Evolutionary conservation across 1,284 basidiomycete species (phyloP).

Genomic region (Pseudozyma sp.): DNA sequence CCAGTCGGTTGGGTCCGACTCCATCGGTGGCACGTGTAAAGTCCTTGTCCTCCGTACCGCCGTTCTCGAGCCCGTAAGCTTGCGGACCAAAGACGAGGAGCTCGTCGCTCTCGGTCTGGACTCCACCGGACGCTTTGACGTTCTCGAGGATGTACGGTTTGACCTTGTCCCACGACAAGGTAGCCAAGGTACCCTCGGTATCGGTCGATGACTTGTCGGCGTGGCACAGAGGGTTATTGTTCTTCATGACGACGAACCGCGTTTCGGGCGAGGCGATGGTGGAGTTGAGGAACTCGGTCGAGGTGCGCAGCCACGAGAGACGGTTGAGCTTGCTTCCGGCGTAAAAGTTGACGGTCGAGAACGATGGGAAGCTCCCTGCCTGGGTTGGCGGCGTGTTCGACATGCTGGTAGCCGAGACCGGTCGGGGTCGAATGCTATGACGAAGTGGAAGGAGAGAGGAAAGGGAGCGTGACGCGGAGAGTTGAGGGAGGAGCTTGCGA

Average conservation of each 20-base stretch:
- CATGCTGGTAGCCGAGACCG: slow-evolving; percentile 7
- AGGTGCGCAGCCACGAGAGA: slow-evolving; percentile 66
- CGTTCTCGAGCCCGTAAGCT: slow-evolving; percentile 42
- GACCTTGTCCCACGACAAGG: slow-evolving; percentile 65
- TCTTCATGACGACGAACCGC: slow-evolving; percentile 65
- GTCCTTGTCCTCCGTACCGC: slow-evolving; percentile 20
- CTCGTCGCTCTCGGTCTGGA: slow-evolving; percentile 5
- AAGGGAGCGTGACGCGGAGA: neutral
- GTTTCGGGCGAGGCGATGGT: slow-evolving; percentile 61
- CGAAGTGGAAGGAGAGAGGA: neutral
- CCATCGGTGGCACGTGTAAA: slow-evolving; percentile 51
- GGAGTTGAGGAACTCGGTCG: slow-evolving; percentile 65
- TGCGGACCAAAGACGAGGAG: slow-evolving; percentile 57
- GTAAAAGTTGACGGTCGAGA: slow-evolving; percentile 63
- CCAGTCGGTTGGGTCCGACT: slow-evolving; percentile 47
- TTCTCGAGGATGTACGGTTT: slow-evolving; percentile 45
- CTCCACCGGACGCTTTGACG: slow-evolving; percentile 37
- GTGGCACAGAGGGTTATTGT: slow-evolving; percentile 66
- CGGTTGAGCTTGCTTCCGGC: slow-evolving; percentile 62
- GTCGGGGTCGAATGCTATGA: neutral
- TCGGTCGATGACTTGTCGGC: slow-evolving; percentile 10
- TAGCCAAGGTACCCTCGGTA: slow-evolving; percentile 51
- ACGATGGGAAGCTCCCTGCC: slow-evolving; percentile 32
- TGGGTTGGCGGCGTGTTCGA: slow-evolving; percentile 1
- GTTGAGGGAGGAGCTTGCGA: neutral